These are phyloP conservation scores for Aspergillus baeticus DNA, from an alignment of 495 filamentous ascomycete genomes.

Conservation along the genomic window DNA sequence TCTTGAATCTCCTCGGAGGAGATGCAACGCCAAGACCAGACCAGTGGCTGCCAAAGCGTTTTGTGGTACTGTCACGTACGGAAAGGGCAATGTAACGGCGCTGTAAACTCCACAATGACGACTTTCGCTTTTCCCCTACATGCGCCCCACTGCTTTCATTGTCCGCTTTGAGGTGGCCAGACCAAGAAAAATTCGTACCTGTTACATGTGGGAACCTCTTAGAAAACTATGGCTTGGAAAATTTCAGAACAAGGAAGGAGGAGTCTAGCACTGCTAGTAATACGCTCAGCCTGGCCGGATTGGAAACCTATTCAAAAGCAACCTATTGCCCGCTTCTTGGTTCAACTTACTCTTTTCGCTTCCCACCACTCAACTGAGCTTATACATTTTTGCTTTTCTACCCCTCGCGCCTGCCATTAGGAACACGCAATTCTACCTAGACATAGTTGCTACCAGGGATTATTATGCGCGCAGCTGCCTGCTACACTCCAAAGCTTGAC, in stretches of 20 bases:
- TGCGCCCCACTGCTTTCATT: conserved; percentile 14
- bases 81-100: conserved; percentile 9
- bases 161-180: conserved; percentile 24
- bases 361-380: background rate
- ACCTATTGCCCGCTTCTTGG: conserved; percentile 19
- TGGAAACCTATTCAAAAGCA: conserved; percentile 26
- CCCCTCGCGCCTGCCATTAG: conserved; percentile 5
- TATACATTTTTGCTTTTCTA: background rate
- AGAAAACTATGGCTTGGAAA: conserved; percentile 15
- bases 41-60: background rate
- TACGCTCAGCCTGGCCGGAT: conserved; percentile 7
- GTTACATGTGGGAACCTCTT: conserved; percentile 25
- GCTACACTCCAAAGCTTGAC: conserved; percentile 21
- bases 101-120: conserved; percentile 23
- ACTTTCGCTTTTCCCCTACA: conserved; percentile 8
- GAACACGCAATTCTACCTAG: background rate
- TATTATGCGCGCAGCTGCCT: conserved; percentile 32
- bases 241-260: conserved; percentile 10
- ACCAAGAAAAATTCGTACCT: conserved; percentile 25
- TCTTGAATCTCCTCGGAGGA: conserved; percentile 16
- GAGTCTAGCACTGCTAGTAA: conserved; percentile 2
- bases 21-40: background rate
- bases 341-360: background rate
- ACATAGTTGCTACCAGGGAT: background rate
- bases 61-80: conserved; percentile 22